Percentiles rank a stretch among this genome's conserved stretches.
Evolutionary conservation across 1,139 yeast species (phyloP).

Genomic region (Yarrowia galli): DNA sequence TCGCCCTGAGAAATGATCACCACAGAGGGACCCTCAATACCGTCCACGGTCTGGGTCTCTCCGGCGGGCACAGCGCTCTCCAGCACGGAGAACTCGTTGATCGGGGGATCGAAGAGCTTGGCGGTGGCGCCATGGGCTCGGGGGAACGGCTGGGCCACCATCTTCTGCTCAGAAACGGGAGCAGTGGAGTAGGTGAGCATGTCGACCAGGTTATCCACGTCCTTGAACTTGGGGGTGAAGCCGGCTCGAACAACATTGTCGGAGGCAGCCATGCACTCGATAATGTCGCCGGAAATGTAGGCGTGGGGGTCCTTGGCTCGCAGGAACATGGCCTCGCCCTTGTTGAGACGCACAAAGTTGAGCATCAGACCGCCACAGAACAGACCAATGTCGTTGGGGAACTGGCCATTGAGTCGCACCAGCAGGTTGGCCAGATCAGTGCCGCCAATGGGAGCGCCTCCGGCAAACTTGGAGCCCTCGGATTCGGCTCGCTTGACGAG

Average conservation of each 20-base stretch:
- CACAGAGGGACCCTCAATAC: slow-evolving; percentile 86
- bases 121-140: slow-evolving; percentile 64
- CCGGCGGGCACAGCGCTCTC: slow-evolving; percentile 67
- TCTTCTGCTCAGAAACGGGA: slow-evolving; percentile 90
- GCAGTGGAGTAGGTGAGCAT: slow-evolving; percentile 92
- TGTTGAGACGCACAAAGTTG: slow-evolving; percentile 78
- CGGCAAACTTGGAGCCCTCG: slow-evolving; percentile 50
- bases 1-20: slow-evolving; percentile 81
- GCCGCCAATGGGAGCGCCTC: slow-evolving; percentile 48
- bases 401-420: slow-evolving; percentile 79
- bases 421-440: slow-evolving; percentile 72
- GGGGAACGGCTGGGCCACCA: slow-evolving; percentile 70
- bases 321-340: slow-evolving; percentile 98
- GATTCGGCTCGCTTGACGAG: slow-evolving; percentile 68
- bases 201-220: slow-evolving; percentile 83
- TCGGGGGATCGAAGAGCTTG: slow-evolving; percentile 87
- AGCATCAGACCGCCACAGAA: slow-evolving; percentile 94
- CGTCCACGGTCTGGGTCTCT: slow-evolving; percentile 60
- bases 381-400: slow-evolving; percentile 91
- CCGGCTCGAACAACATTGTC: slow-evolving; percentile 99
- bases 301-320: slow-evolving; percentile 99
- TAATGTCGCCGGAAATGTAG: slow-evolving; percentile 93
- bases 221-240: slow-evolving; percentile 97
- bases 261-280: slow-evolving; percentile 99
- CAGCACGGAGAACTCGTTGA: slow-evolving; percentile 91